Conservation (phyloP, 75 land plant genomes). For the Chamaecyparis obtusa region DNA sequence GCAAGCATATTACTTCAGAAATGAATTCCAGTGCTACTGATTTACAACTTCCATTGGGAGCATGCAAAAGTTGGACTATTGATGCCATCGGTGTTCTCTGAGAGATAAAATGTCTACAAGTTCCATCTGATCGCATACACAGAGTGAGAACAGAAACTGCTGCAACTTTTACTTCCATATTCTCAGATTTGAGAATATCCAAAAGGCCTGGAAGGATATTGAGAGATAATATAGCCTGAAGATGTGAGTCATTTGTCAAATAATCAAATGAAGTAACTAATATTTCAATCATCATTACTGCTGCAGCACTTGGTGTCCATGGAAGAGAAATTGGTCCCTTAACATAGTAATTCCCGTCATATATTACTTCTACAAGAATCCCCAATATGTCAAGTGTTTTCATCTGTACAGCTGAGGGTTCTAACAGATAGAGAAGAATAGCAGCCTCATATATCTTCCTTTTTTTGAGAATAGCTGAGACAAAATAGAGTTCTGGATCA, state of each 20-base stretch:
- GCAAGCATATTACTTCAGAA: conserved; percentile 46
- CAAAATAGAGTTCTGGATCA: conserved; percentile 27
- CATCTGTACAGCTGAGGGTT: conserved; percentile 44
- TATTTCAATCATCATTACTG: conserved; percentile 54
- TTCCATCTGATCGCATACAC: conserved; percentile 60
- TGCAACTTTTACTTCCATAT: conserved; percentile 39
- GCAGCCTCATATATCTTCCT: conserved; percentile 59
- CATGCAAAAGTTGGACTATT: conserved; percentile 36
- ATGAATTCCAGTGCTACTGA: conserved; percentile 42
- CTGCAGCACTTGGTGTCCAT: conserved; percentile 43
- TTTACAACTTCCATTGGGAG: conserved; percentile 33
- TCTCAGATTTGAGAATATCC: conserved; percentile 25
- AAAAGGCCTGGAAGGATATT: conserved; percentile 39
- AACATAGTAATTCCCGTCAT: conserved; percentile 25
- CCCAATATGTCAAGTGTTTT: conserved; percentile 45
- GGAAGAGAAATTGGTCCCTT: conserved; percentile 11
- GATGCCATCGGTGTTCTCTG: conserved; percentile 37
- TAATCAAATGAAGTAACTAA: conserved; percentile 48
- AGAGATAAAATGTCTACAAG: conserved; percentile 47
- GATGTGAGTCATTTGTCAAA: conserved; percentile 38
- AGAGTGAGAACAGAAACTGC: conserved; percentile 42
- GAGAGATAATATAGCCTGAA: conserved; percentile 40
- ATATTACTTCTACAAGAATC: conserved; percentile 33
- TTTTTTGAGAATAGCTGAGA: conserved; percentile 41
- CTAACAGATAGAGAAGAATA: conserved; percentile 49